Conservation (phyloP, 192 early-diverging fungal species). For the Kickxella alabastrina region DNA sequence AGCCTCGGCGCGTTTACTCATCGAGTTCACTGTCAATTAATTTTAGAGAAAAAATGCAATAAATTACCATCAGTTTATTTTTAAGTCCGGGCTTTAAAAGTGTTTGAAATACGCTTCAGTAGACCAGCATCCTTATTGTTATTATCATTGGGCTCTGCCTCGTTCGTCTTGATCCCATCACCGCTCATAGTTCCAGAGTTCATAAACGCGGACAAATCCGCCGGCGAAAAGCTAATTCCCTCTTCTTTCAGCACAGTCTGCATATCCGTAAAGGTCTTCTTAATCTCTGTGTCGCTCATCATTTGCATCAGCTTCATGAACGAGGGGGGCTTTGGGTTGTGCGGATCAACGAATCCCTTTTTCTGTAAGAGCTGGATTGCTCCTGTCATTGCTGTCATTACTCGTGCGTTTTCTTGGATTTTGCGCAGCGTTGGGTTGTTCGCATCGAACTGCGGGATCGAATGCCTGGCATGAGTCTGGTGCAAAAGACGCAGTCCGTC, state of each 20-base stretch:
- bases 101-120: conserved; percentile 10
- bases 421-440: conserved; percentile 17
- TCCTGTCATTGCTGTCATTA: conserved; percentile 11
- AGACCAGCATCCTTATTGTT: conserved; percentile 4
- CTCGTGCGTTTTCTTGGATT: conserved; percentile 21
- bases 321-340: conserved; percentile 20
- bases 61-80: not conserved
- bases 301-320: conserved; percentile 38
- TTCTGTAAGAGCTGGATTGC: conserved; percentile 21
- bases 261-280: conserved; percentile 10
- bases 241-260: conserved; percentile 26
- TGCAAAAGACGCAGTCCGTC: no score
- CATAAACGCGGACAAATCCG: conserved; percentile 25
- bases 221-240: conserved; percentile 26
- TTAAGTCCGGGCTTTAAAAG: conserved; percentile 18
- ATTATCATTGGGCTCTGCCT: not conserved
- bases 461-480: no score
- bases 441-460: no score
- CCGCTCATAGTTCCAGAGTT: not conserved
- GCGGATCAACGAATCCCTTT: conserved; percentile 13
- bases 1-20: no score
- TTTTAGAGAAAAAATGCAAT: no score
- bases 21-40: no score
- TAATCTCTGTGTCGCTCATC: conserved; percentile 28
- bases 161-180: not conserved